Evolutionary conservation across 768 basidiomycete genomes (phyloP).

Genomic region (Xerocomellus intermedius): DNA sequence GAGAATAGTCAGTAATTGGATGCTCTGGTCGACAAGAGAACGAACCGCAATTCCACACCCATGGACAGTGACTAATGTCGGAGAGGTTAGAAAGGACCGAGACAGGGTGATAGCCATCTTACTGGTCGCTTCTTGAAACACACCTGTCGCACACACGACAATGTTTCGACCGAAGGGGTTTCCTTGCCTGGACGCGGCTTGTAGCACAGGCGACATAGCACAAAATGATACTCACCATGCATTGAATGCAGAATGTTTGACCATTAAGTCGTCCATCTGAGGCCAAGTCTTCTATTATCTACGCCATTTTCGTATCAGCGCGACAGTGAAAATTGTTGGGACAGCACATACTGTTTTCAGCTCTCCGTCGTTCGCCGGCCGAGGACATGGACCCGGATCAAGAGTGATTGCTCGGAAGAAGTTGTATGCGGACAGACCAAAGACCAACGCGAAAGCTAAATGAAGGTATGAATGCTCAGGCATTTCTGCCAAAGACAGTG

Average conservation of each 20-base stretch:
- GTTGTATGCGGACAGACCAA: constrained; percentile 78
- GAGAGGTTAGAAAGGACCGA: constrained; percentile 1
- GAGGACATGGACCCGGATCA: constrained; percentile 87
- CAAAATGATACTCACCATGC: constrained; percentile 61
- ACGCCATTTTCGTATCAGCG: not conserved
- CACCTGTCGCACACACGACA: constrained; percentile 92
- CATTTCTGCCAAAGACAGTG: constrained; percentile 50
- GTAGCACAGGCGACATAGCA: not conserved
- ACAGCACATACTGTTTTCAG: constrained; percentile 69
- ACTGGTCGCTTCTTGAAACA: constrained; percentile 92
- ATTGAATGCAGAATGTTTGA: constrained; percentile 94
- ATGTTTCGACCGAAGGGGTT: constrained; percentile 93
- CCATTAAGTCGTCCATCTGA: constrained; percentile 88
- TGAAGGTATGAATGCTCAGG: constrained; percentile 75
- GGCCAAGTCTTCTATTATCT: constrained; percentile 91
- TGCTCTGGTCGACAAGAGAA: constrained; percentile 6
- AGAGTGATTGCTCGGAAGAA: constrained; percentile 88
- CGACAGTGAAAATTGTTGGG: not conserved
- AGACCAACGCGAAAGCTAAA: constrained; percentile 67
- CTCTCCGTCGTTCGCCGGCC: constrained; percentile 78
- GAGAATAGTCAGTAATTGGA: constrained; percentile 6
- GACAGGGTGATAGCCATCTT: constrained; percentile 30
- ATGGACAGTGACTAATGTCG: constrained; percentile 82
- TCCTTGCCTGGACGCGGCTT: constrained; percentile 55
- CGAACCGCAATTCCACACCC: constrained; percentile 98